phyloP scores from a whole-genome alignment of 176 grass and related monocot species.

The Tillandsia leiboldiana region DNA sequence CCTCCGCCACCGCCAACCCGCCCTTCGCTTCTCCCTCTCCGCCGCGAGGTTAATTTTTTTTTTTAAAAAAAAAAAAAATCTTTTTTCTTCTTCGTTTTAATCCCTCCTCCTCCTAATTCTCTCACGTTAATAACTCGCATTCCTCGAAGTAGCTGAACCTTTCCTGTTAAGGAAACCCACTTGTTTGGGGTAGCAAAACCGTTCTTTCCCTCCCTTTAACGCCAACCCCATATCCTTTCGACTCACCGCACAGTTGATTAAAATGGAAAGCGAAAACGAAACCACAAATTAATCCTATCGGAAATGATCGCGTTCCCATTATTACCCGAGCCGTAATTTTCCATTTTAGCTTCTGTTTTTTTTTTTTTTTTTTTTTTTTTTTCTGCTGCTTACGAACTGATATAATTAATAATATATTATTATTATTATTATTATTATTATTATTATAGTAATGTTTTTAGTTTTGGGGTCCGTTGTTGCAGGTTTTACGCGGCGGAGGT shows the following conservation, averaged over 20 bases:
- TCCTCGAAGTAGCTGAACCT: not conserved
- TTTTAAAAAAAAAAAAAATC: too few relatives aligned
- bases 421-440: too few relatives aligned
- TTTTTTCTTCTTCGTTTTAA: not conserved
- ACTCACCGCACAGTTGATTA: too few relatives aligned
- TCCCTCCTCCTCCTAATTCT: not conserved
- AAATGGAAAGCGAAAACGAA: too few relatives aligned
- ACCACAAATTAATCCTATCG: not conserved
- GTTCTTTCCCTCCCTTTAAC: too few relatives aligned
- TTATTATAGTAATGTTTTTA: too few relatives aligned
- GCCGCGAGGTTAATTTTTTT: slow-evolving; percentile 33
- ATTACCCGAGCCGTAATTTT: not conserved
- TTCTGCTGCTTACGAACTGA: not conserved
- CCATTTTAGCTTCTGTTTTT: not conserved
- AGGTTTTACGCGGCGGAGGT: slow-evolving; percentile 94
- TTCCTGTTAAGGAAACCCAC: too few relatives aligned
- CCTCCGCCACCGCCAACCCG: slow-evolving; percentile 66
- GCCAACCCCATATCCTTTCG: too few relatives aligned
- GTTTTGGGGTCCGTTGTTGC: not conserved
- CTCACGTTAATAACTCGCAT: not conserved
- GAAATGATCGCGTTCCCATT: not conserved
- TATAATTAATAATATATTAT: not conserved
- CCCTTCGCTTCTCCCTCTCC: slow-evolving; percentile 55
- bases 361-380: not conserved
- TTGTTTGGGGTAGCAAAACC: too few relatives aligned